phyloP scores from a whole-genome alignment of 192 early-diverging fungal species.

The Dissophora ornata region DNA sequence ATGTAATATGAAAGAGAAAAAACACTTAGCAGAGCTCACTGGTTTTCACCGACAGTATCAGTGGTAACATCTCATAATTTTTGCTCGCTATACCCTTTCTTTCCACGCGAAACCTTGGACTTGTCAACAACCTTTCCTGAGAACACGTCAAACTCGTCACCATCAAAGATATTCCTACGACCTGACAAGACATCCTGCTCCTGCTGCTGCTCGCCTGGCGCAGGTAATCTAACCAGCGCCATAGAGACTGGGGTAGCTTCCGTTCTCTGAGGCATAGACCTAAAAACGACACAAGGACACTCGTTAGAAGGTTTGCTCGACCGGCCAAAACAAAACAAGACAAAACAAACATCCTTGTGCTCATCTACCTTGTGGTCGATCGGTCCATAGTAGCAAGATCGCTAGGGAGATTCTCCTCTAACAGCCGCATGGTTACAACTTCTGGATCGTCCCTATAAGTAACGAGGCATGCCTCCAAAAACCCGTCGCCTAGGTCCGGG shows the following conservation, averaged over 20 bases:
- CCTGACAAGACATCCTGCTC: slow-evolving; percentile 60
- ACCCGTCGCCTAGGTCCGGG: slow-evolving; percentile 90
- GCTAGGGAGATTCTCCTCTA: slow-evolving; percentile 82
- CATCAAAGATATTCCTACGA: slow-evolving; percentile 90
- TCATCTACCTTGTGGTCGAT: slow-evolving; percentile 55
- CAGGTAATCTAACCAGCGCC: slow-evolving; percentile 1
- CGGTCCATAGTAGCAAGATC: slow-evolving; percentile 75
- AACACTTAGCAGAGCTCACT: too few species aligned
- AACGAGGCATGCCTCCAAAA: slow-evolving; percentile 87
- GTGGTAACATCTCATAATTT: neutral
- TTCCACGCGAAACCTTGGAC: slow-evolving; percentile 77
- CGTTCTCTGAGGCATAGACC: slow-evolving; percentile 13
- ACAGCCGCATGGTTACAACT: slow-evolving; percentile 78
- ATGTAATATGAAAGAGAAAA: too few species aligned
- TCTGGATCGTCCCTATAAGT: slow-evolving; percentile 76
- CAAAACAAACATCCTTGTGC: too few species aligned
- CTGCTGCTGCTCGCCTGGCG: neutral
- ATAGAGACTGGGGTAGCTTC: slow-evolving; percentile 11
- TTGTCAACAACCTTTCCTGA: slow-evolving; percentile 68
- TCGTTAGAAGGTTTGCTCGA: too few species aligned
- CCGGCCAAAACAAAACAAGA: too few species aligned
- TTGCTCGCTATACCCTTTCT: slow-evolving; percentile 63
- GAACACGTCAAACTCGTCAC: slow-evolving; percentile 95
- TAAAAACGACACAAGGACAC: slow-evolving; percentile 1
- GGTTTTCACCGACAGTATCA: neutral